phyloP scores from a whole-genome alignment of 2,329 filamentous ascomycete species.

The Pseudonectria foliicola region DNA sequence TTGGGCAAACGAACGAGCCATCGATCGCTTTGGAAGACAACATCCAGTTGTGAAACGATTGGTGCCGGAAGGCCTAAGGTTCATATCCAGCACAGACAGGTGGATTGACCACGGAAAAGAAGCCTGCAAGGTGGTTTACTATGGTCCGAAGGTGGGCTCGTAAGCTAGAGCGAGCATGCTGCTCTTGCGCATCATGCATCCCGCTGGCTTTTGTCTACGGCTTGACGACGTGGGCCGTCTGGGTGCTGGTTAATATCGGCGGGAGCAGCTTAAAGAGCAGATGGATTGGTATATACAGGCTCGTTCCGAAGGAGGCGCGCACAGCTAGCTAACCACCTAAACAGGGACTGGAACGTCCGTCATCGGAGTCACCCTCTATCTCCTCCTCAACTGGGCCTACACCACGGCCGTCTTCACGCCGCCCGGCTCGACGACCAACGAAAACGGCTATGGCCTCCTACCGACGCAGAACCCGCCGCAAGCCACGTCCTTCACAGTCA shows the following conservation, averaged over 20 bases:
- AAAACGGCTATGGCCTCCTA: constrained; percentile 68
- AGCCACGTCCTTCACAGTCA: constrained; percentile 80
- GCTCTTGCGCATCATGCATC: constrained; percentile 69
- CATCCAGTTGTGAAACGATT: too few species aligned
- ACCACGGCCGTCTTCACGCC: constrained; percentile 88
- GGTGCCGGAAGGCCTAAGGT: too few species aligned
- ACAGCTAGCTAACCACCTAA: neutral
- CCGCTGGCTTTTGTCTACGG: constrained; percentile 86
- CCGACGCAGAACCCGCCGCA: constrained; percentile 58
- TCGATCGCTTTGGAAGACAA: too few species aligned
- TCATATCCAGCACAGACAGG: neutral
- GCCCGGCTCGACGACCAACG: constrained; percentile 64
- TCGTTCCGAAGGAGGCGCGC: neutral
- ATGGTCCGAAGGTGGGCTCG: constrained; percentile 60
- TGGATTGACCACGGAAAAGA: constrained; percentile 1
- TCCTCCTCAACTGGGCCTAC: constrained; percentile 81
- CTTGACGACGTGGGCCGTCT: constrained; percentile 89
- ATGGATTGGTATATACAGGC: constrained; percentile 47
- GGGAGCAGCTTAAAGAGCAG: constrained; percentile 42
- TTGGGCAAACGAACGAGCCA: too few species aligned
- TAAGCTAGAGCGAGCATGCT: constrained; percentile 76
- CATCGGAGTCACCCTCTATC: constrained; percentile 64
- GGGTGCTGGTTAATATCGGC: constrained; percentile 72
- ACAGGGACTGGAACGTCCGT: constrained; percentile 50
- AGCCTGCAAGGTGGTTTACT: neutral